phyloP scores from a whole-genome alignment of 257 asterid genomes.

The Solanum ossicruentum region DNA sequence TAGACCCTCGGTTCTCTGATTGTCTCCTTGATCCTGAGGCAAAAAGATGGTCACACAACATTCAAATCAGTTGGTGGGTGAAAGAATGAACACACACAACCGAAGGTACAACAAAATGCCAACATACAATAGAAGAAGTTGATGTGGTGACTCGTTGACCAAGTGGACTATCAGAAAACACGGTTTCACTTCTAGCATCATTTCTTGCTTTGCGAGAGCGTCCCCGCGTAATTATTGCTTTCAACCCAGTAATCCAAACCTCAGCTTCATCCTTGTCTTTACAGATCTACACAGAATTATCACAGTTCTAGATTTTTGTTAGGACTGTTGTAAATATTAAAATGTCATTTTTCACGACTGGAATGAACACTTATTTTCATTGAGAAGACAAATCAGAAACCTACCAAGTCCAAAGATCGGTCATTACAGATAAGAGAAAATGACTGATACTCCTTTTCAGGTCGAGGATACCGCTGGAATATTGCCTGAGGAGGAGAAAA shows the following conservation, averaged over 20 bases:
- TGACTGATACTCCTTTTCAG: conserved; percentile 95
- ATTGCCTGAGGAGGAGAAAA: conserved; percentile 37
- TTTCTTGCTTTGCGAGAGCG: conserved; percentile 30
- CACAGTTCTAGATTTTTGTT: not conserved
- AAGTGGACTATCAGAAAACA: conserved; percentile 36
- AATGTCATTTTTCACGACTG: not conserved
- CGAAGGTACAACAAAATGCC: not conserved
- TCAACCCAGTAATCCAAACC: conserved; percentile 80
- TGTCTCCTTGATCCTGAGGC: conserved; percentile 45
- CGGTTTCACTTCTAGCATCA: conserved; percentile 21
- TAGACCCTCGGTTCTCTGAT: conserved; percentile 25
- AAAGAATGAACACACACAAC: not conserved
- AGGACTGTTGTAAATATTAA: not conserved
- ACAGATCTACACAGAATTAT: conserved; percentile 46
- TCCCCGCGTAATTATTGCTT: conserved; percentile 54
- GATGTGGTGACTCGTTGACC: conserved; percentile 27
- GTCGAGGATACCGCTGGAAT: conserved; percentile 88
- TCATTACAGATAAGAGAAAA: conserved; percentile 74
- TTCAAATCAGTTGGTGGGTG: not conserved
- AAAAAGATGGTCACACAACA: not conserved
- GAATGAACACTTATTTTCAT: not conserved
- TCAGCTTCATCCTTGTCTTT: conserved; percentile 97
- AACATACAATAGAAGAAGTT: conserved; percentile 36
- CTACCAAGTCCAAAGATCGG: conserved; percentile 86
- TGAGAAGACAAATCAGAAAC: conserved; percentile 18